Conservation (phyloP, 2,329 filamentous ascomycete genomes). For the Salinomyces thailandicus region DNA sequence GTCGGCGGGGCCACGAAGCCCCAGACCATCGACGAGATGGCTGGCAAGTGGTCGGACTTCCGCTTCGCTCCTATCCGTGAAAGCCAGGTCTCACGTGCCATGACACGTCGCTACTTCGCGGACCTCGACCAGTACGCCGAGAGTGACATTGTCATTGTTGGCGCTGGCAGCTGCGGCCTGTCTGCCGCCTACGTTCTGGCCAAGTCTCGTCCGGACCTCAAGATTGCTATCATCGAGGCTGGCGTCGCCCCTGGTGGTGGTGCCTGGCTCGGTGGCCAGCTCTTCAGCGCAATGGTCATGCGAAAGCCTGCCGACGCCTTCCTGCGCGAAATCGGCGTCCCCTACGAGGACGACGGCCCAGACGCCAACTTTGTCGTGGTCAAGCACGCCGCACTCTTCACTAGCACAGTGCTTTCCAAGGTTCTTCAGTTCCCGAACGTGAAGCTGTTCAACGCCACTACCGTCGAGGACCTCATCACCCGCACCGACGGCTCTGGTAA, state of each 20-base stretch:
- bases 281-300: slow-evolving; percentile 93
- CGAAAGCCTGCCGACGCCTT: slow-evolving; percentile 84
- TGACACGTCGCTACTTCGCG: slow-evolving; percentile 86
- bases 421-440: slow-evolving; percentile 80
- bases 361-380: slow-evolving; percentile 67
- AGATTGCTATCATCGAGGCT: slow-evolving; percentile 84
- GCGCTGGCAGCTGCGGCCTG: slow-evolving; percentile 79
- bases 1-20: slow-evolving; percentile 33
- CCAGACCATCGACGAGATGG: slow-evolving; percentile 54
- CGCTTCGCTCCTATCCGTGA: slow-evolving; percentile 79
- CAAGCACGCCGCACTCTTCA: slow-evolving; percentile 89
- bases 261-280: slow-evolving; percentile 86
- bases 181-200: slow-evolving; percentile 76
- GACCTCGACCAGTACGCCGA: slow-evolving; percentile 85
- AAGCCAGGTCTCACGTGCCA: slow-evolving; percentile 79
- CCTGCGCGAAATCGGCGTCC: slow-evolving; percentile 67
- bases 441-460: slow-evolving; percentile 92
- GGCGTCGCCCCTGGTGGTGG: slow-evolving; percentile 79
- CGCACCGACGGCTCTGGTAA: slow-evolving; percentile 46
- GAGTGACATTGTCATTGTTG: slow-evolving; percentile 87
- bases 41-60: slow-evolving; percentile 72
- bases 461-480: slow-evolving; percentile 87
- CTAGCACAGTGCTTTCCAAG: slow-evolving; percentile 71
- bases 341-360: slow-evolving; percentile 71
- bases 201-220: slow-evolving; percentile 74